Evolutionary conservation across 2,329 filamentous ascomycete genomes (phyloP).

Genomic region (Grosmannia huntii): DNA sequence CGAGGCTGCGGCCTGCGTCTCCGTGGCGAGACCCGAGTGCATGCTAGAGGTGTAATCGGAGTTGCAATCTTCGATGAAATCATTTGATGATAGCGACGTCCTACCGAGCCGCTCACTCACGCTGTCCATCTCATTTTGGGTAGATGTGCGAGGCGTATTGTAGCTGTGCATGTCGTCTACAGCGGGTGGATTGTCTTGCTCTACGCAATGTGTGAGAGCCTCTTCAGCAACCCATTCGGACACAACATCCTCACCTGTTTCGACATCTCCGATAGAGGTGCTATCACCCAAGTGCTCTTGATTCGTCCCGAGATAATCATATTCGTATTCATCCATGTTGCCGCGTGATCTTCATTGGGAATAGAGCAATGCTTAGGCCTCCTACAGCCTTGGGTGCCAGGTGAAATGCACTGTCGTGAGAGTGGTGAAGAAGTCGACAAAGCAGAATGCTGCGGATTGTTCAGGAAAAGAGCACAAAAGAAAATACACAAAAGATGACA

Average conservation of each 20-base stretch:
- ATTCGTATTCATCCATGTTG: too few relatives aligned
- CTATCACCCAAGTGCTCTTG: too few relatives aligned
- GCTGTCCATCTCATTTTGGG: not conserved
- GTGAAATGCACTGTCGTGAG: not conserved
- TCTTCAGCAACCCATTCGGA: too few relatives aligned
- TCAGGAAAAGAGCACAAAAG: not conserved
- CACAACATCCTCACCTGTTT: too few relatives aligned
- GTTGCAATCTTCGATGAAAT: not conserved
- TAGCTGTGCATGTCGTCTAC: not conserved
- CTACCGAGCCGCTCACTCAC: not conserved
- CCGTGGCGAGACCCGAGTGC: too few relatives aligned
- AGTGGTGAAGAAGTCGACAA: not conserved
- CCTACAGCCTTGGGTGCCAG: too few relatives aligned
- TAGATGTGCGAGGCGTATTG: not conserved
- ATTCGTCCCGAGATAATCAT: too few relatives aligned
- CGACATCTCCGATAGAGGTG: too few relatives aligned
- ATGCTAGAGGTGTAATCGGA: not conserved
- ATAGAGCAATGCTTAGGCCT: too few relatives aligned
- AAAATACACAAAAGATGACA: not conserved
- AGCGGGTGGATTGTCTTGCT: not conserved
- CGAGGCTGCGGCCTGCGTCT: too few relatives aligned
- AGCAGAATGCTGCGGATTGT: not conserved
- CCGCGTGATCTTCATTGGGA: too few relatives aligned
- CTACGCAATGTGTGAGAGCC: too few relatives aligned
- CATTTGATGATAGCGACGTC: not conserved